phyloP scores from a whole-genome alignment of 176 grass and related monocot species.

The Musa beccarii region DNA sequence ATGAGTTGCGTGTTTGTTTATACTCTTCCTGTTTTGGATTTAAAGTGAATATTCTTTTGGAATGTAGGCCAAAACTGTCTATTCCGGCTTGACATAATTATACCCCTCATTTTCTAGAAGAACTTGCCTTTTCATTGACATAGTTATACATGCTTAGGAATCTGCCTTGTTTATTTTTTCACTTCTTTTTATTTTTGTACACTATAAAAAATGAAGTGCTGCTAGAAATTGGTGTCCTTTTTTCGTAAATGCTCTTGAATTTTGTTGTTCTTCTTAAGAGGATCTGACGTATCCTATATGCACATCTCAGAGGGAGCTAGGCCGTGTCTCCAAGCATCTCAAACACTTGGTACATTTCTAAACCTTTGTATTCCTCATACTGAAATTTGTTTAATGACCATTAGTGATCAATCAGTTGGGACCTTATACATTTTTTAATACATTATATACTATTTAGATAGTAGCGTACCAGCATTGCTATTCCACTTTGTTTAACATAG shows the following conservation, averaged over 20 bases:
- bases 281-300: slow-evolving; percentile 2
- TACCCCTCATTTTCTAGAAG: background rate
- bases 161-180: background rate
- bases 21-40: background rate
- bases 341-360: slow-evolving; percentile 40
- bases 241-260: background rate
- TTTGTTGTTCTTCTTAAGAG: background rate
- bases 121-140: background rate
- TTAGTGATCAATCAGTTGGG: too few species aligned
- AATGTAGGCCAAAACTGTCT: background rate
- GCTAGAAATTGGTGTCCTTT: background rate
- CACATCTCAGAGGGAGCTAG: slow-evolving; percentile 48
- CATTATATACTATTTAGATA: background rate
- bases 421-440: background rate
- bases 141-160: background rate
- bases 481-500: background rate
- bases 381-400: background rate
- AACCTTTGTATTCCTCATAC: background rate
- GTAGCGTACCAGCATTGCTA: too few species aligned
- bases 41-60: background rate
- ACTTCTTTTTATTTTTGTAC: background rate
- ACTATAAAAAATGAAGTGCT: background rate
- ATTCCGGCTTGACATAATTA: background rate
- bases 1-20: background rate
- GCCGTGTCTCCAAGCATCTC: slow-evolving; percentile 30